These are phyloP conservation scores for Protostelium mycophagum DNA, from an alignment of 78 protist genomes.

Conservation along the genomic window DNA sequence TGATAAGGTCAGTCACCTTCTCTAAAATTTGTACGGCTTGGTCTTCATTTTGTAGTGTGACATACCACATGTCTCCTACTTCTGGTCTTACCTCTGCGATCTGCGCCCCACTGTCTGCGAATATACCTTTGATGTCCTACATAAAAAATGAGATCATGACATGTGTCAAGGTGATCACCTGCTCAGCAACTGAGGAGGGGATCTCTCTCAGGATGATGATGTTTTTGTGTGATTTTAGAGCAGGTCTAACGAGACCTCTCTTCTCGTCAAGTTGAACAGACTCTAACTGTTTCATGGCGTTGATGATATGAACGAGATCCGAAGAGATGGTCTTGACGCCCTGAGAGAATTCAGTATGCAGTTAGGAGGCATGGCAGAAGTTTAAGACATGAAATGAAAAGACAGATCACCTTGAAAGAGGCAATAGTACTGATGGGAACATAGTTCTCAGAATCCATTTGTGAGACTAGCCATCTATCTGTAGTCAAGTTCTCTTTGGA, in stretches of 20 bases:
- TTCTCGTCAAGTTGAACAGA: constrained; percentile 27
- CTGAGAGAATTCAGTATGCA: not conserved
- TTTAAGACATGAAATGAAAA: not conserved
- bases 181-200: constrained; percentile 11
- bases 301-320: constrained; percentile 29
- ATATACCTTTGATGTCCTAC: constrained; percentile 38
- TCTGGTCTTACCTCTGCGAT: constrained; percentile 11
- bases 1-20: not conserved
- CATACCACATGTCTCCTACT: constrained; percentile 47
- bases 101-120: constrained; percentile 1
- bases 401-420: constrained; percentile 22
- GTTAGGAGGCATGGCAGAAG: not conserved
- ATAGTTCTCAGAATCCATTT: constrained; percentile 46
- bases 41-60: constrained; percentile 38
- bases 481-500: constrained; percentile 47
- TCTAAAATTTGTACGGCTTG: constrained; percentile 43
- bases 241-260: constrained; percentile 29
- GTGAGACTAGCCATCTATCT: constrained; percentile 23
- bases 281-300: constrained; percentile 29
- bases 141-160: not conserved
- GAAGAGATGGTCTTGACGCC: constrained; percentile 29
- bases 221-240: constrained; percentile 24
- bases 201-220: constrained; percentile 50
- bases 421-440: constrained; percentile 41
- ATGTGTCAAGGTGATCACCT: not conserved